Evolutionary conservation across 2,329 filamentous ascomycete genomes (phyloP).

Genomic region (Didymella glomerata): DNA sequence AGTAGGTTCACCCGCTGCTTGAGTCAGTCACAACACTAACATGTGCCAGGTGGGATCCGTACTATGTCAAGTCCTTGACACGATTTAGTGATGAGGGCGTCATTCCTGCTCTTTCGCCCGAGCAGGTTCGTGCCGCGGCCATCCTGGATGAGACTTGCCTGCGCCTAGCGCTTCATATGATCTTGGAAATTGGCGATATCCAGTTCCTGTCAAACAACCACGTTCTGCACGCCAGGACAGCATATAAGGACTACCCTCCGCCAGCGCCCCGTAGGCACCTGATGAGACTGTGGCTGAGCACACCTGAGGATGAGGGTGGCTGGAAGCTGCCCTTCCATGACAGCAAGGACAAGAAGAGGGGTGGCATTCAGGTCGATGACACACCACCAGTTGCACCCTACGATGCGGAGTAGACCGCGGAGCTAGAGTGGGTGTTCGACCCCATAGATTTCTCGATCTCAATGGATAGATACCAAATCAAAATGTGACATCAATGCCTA

Average conservation of each 20-base stretch:
- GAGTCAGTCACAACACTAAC: constrained; percentile 20
- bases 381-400: constrained; percentile 76
- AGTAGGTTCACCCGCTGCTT: constrained; percentile 54
- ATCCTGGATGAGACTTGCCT: constrained; percentile 81
- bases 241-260: constrained; percentile 75
- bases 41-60: constrained; percentile 74
- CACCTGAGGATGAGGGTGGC: constrained; percentile 81
- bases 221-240: constrained; percentile 81
- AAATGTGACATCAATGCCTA: neutral
- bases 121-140: constrained; percentile 72
- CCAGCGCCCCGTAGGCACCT: constrained; percentile 77
- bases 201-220: constrained; percentile 86
- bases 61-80: constrained; percentile 79
- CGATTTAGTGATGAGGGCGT: constrained; percentile 77
- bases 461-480: constrained; percentile 17
- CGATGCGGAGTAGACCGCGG: constrained; percentile 71
- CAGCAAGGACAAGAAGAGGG: constrained; percentile 82
- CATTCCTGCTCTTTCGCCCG: constrained; percentile 75
- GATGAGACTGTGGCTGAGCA: constrained; percentile 84
- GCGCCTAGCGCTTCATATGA: constrained; percentile 79
- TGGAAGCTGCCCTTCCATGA: constrained; percentile 87
- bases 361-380: constrained; percentile 87
- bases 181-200: constrained; percentile 86
- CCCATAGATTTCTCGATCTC: constrained; percentile 11
- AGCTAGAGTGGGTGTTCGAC: constrained; percentile 5